Percentiles rank a stretch among this genome's conserved stretches.
Conservation (phyloP, 75 land plant species). For the Larix kaempferi region DNA sequence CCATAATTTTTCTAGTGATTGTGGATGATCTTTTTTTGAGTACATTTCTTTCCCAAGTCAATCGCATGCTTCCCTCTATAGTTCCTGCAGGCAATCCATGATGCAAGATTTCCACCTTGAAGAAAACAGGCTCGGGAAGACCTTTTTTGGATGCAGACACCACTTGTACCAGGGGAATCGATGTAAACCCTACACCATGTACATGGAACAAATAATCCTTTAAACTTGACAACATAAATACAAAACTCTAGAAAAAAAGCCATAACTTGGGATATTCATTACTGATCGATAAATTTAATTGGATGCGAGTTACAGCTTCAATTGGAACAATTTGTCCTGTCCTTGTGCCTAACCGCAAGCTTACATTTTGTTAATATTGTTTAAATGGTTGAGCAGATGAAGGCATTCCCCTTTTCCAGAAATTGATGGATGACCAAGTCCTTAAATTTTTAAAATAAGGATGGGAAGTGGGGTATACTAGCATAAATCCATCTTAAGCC, state of each 20-base stretch:
- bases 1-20: not conserved
- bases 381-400: not conserved
- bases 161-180: constrained; percentile 28
- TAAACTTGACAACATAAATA: not conserved
- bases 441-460: too few species aligned
- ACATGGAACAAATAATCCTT: not conserved
- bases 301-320: not conserved
- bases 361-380: not conserved
- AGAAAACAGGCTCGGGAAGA: constrained; percentile 16
- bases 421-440: not conserved
- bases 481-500: too few species aligned
- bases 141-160: constrained; percentile 29
- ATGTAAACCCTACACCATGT: constrained; percentile 21
- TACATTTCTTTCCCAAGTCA: constrained; percentile 46
- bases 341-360: not conserved
- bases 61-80: constrained; percentile 37
- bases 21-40: constrained; percentile 18
- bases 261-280: not conserved
- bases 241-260: not conserved
- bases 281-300: not conserved
- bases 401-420: not conserved
- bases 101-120: constrained; percentile 32
- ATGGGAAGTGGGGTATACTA: too few species aligned
- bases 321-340: not conserved
- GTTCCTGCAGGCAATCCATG: constrained; percentile 52